Base-by-base conservation (phyloP, 1,284 basidiomycete species). In the Ustilago xerochloae region DNA sequence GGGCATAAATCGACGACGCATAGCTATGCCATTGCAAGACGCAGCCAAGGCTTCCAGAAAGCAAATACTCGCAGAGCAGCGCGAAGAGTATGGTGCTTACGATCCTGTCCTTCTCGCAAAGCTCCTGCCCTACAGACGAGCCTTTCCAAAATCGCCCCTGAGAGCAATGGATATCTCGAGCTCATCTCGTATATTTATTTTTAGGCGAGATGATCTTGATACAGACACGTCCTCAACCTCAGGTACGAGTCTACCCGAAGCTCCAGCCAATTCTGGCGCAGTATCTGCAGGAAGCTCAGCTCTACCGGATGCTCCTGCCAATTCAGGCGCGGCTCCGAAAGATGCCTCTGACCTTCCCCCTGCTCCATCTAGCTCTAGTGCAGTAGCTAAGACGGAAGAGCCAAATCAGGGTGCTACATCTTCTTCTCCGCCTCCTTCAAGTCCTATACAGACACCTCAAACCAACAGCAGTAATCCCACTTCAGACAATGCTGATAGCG, bases 11-110 rank as follows among this genome's bases (percentile, higher is more conserved):
- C 30, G 16, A 49, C 30, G 26, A 38, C 26, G 36, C 32, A 8
- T 16, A 24, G 16, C 22, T 22, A 60, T 68, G 65, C 47, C 56
- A 6, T 28, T 60, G 29, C 55, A 48, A 32, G 61, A 69, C 13
- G 66, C 60, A 32, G n/a, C 35, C 35, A 30, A 29, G 33, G 55
- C 55, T 9, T 49, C 56, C 16, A 35, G 53, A 10, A 45, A 39
- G 47, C 30, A 52, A 18, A 46, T 57, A 4, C 58, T 72, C 2
- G 60, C 55, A 2, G 45, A 24, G 4, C 28, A 66, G 15, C 59
- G 69, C 6, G 48, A 29, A 13, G 20, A 38, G 15, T 52, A 57
- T n/a, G 69, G 63, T 9, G 63, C 69, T 2, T 66, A 72, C 26
- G 54, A 65, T 22, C 54, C 54, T 15, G 58, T 36, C 15, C 68